Evolutionary conservation across 352 stramenopile species (phyloP).

Genomic region (Phytophthora pluvialis): DNA sequence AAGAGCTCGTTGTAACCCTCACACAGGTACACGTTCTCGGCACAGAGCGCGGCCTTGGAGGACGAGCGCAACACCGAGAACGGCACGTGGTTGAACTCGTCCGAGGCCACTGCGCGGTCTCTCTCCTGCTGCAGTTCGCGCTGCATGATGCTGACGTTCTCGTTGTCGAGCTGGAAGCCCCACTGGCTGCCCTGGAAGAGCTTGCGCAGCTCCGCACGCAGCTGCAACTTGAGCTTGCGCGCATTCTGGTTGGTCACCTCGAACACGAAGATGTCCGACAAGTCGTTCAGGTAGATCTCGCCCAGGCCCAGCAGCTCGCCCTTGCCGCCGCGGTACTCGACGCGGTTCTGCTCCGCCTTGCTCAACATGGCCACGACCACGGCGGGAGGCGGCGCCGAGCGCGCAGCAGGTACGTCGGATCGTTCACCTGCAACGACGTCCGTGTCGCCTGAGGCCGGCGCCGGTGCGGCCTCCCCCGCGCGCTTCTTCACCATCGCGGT

Average conservation of each 20-base stretch:
- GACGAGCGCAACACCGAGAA: slow-evolving; percentile 75
- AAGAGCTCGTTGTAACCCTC: slow-evolving; percentile 92
- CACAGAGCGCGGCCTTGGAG: slow-evolving; percentile 67
- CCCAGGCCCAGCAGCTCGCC: slow-evolving; percentile 69
- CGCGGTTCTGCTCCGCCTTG: slow-evolving; percentile 59
- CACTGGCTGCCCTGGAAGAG: slow-evolving; percentile 80
- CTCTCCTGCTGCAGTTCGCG: slow-evolving; percentile 41
- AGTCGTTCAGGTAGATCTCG: slow-evolving; percentile 89
- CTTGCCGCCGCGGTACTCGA: slow-evolving; percentile 59
- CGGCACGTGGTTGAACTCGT: slow-evolving; percentile 83
- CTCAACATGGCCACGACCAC: slow-evolving; percentile 66
- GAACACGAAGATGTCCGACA: slow-evolving; percentile 85
- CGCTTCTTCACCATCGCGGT: slow-evolving; percentile 55
- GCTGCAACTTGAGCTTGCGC: slow-evolving; percentile 57
- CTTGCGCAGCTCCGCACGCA: slow-evolving; percentile 81
- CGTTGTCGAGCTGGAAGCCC: slow-evolving; percentile 90
- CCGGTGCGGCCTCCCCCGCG: slow-evolving; percentile 22
- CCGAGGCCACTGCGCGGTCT: slow-evolving; percentile 32
- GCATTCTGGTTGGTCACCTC: slow-evolving; percentile 75
- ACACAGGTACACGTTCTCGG: slow-evolving; percentile 83
- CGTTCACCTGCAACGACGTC: slow-evolving; percentile 5
- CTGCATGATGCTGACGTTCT: slow-evolving; percentile 78
- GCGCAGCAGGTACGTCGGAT: background rate
- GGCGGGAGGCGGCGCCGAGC: slow-evolving; percentile 33
- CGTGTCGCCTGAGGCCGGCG: slow-evolving; percentile 18